These are phyloP conservation scores for Moelleriella libera DNA, from an alignment of 2,329 filamentous ascomycete genomes.

Conservation along the genomic window DNA sequence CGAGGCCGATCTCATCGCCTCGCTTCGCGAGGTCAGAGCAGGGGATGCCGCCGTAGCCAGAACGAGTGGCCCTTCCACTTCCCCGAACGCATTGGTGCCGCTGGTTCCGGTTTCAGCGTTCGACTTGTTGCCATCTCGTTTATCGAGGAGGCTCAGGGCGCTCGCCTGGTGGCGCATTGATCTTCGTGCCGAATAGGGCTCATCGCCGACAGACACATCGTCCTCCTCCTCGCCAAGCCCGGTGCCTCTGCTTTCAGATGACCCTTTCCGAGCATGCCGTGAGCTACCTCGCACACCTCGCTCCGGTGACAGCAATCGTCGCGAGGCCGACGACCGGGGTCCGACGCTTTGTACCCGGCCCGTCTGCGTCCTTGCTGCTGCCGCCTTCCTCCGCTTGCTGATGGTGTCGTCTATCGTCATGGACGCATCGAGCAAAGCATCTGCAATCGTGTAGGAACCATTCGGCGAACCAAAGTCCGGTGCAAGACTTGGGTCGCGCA, in stretches of 20 bases:
- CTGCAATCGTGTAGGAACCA: conserved; percentile 64
- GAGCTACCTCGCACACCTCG: conserved; percentile 17
- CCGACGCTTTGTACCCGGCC: conserved; percentile 25
- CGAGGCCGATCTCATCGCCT: conserved; percentile 18
- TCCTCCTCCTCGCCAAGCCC: conserved; percentile 14
- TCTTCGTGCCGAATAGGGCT: conserved; percentile 26
- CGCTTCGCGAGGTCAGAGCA: conserved; percentile 10
- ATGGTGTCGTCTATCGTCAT: conserved; percentile 66
- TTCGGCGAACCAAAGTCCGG: conserved; percentile 16
- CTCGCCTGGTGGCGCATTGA: conserved; percentile 43
- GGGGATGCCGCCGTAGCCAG: conserved; percentile 14
- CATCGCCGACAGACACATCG: conserved; percentile 22
- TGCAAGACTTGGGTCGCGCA: conserved; percentile 24
- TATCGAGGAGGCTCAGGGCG: conserved; percentile 43
- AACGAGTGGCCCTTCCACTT: conserved; percentile 42
- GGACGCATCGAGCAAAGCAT: conserved; percentile 83
- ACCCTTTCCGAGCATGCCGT: conserved; percentile 21
- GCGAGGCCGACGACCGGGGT: conserved; percentile 10
- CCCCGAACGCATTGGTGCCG: conserved; percentile 43
- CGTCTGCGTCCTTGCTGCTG: conserved; percentile 35
- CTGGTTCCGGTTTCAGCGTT: conserved; percentile 44
- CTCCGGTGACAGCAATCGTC: conserved; percentile 17
- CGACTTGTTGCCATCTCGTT: conserved; percentile 44
- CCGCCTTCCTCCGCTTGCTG: conserved; percentile 32
- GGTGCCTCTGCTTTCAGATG: conserved; percentile 15